phyloP scores from a whole-genome alignment of 208 protist genomes.

The Porcisia deanei region DNA sequence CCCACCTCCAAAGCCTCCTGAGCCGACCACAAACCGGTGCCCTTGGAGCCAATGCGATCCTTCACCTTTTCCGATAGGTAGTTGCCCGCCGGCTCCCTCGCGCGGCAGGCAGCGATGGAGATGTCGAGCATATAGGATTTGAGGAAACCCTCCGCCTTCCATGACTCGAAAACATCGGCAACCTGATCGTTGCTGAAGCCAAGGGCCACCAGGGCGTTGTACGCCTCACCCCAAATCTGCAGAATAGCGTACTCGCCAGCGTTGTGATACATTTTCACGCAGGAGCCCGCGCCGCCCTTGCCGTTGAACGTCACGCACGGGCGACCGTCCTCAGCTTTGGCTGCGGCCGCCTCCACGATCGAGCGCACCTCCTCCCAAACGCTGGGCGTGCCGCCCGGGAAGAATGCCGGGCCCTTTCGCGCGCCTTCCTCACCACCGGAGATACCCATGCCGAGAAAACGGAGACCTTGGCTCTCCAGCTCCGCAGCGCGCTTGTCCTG shows the following conservation, averaged over 20 bases:
- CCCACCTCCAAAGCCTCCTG: conserved; percentile 94
- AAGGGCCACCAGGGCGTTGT: conserved; percentile 91
- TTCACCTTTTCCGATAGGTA: conserved; percentile 96
- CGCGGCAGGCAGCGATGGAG: conserved; percentile 93
- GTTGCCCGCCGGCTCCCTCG: conserved; percentile 85
- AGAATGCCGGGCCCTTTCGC: conserved; percentile 98
- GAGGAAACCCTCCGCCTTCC: conserved; percentile 94
- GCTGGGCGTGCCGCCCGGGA: conserved; percentile 95
- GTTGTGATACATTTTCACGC: conserved; percentile 99
- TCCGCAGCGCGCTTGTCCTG: conserved; percentile 89
- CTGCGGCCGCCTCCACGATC: conserved; percentile 96
- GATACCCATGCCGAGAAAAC: conserved; percentile 97
- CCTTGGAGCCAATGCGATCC: conserved; percentile 97
- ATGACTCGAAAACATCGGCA: conserved; percentile 91
- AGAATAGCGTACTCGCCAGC: conserved; percentile 99
- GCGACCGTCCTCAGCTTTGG: conserved; percentile 94
- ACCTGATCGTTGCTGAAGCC: conserved; percentile 94
- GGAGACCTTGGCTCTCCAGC: conserved; percentile 85
- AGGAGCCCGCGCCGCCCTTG: conserved; percentile 96
- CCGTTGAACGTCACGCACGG: conserved; percentile 96
- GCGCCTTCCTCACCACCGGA: conserved; percentile 99
- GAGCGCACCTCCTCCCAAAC: conserved; percentile 93
- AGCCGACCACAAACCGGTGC: conserved; percentile 97
- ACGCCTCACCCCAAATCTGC: conserved; percentile 97
- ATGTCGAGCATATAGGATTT: conserved; percentile 99